phyloP scores from a whole-genome alignment of 2,329 filamentous ascomycete genomes.

The Plectosphaerella plurivora region DNA sequence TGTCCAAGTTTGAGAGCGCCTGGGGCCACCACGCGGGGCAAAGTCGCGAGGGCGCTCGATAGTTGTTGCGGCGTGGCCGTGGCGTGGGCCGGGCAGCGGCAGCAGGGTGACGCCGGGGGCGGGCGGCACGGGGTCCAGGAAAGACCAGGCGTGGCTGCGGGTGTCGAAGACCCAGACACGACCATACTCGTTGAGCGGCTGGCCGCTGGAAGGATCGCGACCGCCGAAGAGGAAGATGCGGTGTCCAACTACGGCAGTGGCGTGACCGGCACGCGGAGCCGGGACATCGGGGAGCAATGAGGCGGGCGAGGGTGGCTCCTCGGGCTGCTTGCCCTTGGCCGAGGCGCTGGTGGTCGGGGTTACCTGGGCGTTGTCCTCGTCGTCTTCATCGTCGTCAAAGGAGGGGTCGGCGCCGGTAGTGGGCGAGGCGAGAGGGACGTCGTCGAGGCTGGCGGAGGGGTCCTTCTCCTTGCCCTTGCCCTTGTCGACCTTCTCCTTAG shows the following conservation, averaged over 20 bases:
- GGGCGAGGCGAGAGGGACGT: constrained; percentile 33
- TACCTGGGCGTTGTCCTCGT: not conserved
- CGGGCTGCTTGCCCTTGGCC: constrained; percentile 35
- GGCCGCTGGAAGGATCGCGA: constrained; percentile 53
- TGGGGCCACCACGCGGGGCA: constrained; percentile 21
- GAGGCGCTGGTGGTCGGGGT: constrained; percentile 2
- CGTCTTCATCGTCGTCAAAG: constrained; percentile 15
- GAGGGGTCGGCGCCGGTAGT: constrained; percentile 13
- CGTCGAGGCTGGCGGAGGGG: constrained; percentile 27
- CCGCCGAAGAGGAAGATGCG: constrained; percentile 81
- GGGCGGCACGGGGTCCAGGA: constrained; percentile 51
- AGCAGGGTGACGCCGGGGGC: constrained; percentile 34
- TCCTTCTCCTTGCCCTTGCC: constrained; percentile 16
- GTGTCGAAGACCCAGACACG: constrained; percentile 74
- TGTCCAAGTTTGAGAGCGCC: constrained; percentile 42
- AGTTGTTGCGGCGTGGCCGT: constrained; percentile 62
- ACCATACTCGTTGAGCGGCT: constrained; percentile 69
- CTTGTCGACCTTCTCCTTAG: constrained; percentile 1
- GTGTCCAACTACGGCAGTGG: constrained; percentile 61
- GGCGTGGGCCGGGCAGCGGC: constrained; percentile 57
- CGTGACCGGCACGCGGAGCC: constrained; percentile 66
- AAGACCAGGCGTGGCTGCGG: constrained; percentile 57
- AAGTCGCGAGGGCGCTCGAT: constrained; percentile 54
- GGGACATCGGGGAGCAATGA: constrained; percentile 46
- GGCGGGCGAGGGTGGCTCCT: constrained; percentile 15